These are phyloP conservation scores for Pichia thaimueangensis DNA, from an alignment of 805 yeast species.

Conservation along the genomic window DNA sequence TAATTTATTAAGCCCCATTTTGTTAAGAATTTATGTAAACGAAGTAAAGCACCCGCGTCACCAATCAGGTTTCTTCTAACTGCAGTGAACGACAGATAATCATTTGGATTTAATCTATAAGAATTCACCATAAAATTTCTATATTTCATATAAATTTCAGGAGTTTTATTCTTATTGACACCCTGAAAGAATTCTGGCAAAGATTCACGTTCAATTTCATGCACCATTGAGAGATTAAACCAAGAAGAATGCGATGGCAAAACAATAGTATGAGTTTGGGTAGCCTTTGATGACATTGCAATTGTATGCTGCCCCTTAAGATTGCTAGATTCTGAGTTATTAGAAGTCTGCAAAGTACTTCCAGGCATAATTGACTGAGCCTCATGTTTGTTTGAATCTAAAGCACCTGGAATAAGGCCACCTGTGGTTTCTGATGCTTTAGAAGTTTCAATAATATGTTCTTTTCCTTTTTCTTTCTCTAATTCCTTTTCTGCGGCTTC, in stretches of 20 bases:
- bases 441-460: not conserved
- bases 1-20: conserved; percentile 94
- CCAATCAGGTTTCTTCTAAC: conserved; percentile 86
- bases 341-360: too few relatives aligned
- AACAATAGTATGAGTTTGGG: conserved; percentile 76
- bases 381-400: too few relatives aligned
- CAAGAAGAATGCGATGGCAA: conserved; percentile 85
- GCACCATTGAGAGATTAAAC: conserved; percentile 70
- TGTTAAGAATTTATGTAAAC: conserved; percentile 75
- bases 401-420: too few relatives aligned
- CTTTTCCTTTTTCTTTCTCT: not conserved
- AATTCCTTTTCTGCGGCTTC: not conserved
- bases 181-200: conserved; percentile 79
- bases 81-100: conserved; percentile 83
- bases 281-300: conserved; percentile 17
- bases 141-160: conserved; percentile 71
- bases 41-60: conserved; percentile 82
- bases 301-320: conserved; percentile 1
- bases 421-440: not conserved
- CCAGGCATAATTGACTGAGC: too few relatives aligned
- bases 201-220: conserved; percentile 74
- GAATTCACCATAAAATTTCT: conserved; percentile 87
- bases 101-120: conserved; percentile 82
- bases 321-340: too few relatives aligned
- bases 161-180: conserved; percentile 64